Evolutionary conservation across 352 stramenopile genomes (phyloP), one percentile per base, ranked within the genome.

Genomic region (Pythium rishiriense): DNA sequence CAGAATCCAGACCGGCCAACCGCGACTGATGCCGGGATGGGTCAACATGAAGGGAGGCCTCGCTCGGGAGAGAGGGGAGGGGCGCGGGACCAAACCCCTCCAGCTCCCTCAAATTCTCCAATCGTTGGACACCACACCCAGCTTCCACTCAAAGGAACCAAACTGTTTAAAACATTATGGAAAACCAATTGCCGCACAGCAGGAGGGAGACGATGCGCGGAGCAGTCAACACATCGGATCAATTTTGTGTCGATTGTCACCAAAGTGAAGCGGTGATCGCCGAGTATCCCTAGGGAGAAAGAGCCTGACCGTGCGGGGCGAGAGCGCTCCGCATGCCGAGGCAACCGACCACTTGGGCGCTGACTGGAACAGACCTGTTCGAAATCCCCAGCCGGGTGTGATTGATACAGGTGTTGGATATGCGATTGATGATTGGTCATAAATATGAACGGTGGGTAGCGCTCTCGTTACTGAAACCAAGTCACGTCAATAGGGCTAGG

Each of bases 401-500:
- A 14, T 28, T 58, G 50, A 46, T 49, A 56, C 45, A 63, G n/a
- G 25, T 64, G 55, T 60, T 63, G 53, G 62, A 64, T 69, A 60
- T 41, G 53, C 4, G 7, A 0, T 1, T n/a, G 46, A 21, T 19
- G 15, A 66, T 70, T 70, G 64, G 64, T 11, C n/a, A 58, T 59
- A 67, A 70, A 46, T 62, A 53, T 62, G 57, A 25, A 70, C 51
- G 57, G 57, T 62, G 41, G 22, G 31, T 35, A 58, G 64, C 43
- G 6, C 6, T 41, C 45, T 21, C 31, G 1, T 58, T 66, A 66
- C 19, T 59, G 25, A 66, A 57, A 25, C 19, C 57, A 70, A 66
- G 57, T 63, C 24, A 43, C 19, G 51, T 56, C 56, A 63, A 58
- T 69, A 70, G 64, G 64, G 64, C 1, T 70, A 60, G 64, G 63